Percentiles rank a stretch among this genome's conserved stretches.
These are phyloP conservation scores for Naganishia sp. DNA, from an alignment of 1,284 basidiomycete species.

Conservation along the genomic window DNA sequence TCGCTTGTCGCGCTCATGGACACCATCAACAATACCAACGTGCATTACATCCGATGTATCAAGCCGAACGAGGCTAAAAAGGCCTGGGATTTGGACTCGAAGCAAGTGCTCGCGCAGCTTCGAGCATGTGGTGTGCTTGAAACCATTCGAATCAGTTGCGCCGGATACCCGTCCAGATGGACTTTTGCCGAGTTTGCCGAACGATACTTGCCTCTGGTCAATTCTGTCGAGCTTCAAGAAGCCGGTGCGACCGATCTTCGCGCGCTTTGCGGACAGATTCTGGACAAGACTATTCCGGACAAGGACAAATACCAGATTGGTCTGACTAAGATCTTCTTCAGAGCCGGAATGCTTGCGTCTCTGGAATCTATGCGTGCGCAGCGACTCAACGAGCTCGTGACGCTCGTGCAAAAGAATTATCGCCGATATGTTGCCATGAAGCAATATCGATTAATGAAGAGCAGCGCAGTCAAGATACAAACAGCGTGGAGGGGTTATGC, in stretches of 20 bases:
- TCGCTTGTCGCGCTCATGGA: conserved; percentile 95
- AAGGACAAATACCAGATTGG: conserved; percentile 96
- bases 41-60: conserved; percentile 99
- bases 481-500: conserved; percentile 88
- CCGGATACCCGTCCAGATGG: conserved; percentile 99
- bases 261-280: conserved; percentile 79
- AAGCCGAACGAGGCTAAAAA: conserved; percentile 97
- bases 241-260: conserved; percentile 77
- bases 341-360: conserved; percentile 97
- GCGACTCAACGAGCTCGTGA: conserved; percentile 85
- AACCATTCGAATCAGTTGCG: conserved; percentile 98
- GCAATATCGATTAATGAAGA: conserved; percentile 72
- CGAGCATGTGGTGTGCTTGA: conserved; percentile 98
- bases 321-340: conserved; percentile 98
- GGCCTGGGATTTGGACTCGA: conserved; percentile 95
- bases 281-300: conserved; percentile 84
- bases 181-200: conserved; percentile 99
- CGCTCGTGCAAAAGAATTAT: conserved; percentile 96
- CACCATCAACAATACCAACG: conserved; percentile 94
- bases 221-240: conserved; percentile 11
- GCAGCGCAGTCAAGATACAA: conserved; percentile 80
- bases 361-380: conserved; percentile 77
- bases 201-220: conserved; percentile 59
- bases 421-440: conserved; percentile 79
- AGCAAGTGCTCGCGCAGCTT: conserved; percentile 92